These are phyloP conservation scores for Sanguinoderma infundibulare DNA, from an alignment of 1,284 basidiomycete genomes.

Conservation along the genomic window DNA sequence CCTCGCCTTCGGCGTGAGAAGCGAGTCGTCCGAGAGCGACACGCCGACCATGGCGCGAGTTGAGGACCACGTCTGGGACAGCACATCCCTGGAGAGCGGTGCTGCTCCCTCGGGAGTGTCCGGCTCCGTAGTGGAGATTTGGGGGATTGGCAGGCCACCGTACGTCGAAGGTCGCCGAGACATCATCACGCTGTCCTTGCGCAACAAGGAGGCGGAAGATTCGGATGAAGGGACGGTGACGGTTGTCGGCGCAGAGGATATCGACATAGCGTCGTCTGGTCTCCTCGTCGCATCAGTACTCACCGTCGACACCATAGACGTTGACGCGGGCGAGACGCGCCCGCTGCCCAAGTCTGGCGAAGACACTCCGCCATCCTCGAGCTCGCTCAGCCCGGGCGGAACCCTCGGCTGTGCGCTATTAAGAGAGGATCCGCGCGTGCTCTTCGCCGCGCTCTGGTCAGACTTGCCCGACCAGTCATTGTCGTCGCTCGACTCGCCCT, in stretches of 20 bases:
- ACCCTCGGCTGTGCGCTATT: conserved; percentile 1
- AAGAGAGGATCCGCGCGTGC: conserved; percentile 1
- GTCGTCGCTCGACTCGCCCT: conserved; percentile 18
- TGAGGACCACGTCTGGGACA: conserved; percentile 14
- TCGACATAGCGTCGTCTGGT: conserved; percentile 29
- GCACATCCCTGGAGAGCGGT: background rate
- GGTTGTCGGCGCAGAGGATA: conserved; percentile 35
- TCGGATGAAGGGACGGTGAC: conserved; percentile 24
- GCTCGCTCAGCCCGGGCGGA: conserved; percentile 9
- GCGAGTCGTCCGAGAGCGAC: conserved; percentile 28
- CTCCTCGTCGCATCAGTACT: conserved; percentile 27
- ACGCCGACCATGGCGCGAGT: conserved; percentile 14
- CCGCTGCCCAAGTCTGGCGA: conserved; percentile 28
- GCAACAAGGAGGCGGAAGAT: background rate
- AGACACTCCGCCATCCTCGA: conserved; percentile 13
- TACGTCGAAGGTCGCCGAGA: conserved; percentile 29
- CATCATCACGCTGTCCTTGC: conserved; percentile 13
- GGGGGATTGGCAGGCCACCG: conserved; percentile 51
- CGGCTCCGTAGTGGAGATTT: conserved; percentile 55
- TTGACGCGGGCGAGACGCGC: conserved; percentile 36
- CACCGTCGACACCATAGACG: conserved; percentile 31
- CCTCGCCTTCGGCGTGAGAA: conserved; percentile 33
- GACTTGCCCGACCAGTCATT: conserved; percentile 6
- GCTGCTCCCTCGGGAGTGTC: conserved; percentile 38
- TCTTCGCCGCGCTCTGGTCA: conserved; percentile 23